Conservation (phyloP, 495 filamentous ascomycete species). For the Neurospora sp. region DNA sequence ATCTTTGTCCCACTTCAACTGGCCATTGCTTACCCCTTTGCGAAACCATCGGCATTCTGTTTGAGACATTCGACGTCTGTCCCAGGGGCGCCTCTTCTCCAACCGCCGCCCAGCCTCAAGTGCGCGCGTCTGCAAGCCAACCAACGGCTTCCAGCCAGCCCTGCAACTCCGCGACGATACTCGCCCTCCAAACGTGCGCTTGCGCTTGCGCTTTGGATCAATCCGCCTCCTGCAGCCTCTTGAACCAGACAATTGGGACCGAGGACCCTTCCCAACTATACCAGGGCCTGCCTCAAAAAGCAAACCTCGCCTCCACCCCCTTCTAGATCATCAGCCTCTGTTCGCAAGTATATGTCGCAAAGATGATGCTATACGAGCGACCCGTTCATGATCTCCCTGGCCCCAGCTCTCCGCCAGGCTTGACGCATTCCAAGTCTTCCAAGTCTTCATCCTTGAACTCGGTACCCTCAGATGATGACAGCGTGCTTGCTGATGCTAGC, state of each 20-base stretch:
- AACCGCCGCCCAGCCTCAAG: neutral
- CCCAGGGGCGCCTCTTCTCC: neutral
- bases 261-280: neutral
- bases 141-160: neutral
- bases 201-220: neutral
- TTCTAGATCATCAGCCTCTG: constrained; percentile 1
- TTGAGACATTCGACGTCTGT: neutral
- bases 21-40: neutral
- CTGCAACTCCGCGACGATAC: neutral
- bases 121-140: neutral
- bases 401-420: constrained; percentile 73
- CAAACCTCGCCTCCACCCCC: neutral
- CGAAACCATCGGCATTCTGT: neutral
- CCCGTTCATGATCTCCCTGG: constrained; percentile 38
- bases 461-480: constrained; percentile 57
- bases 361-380: constrained; percentile 49
- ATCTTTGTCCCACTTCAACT: neutral
- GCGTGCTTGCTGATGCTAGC: constrained; percentile 55
- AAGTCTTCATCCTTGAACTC: constrained; percentile 85
- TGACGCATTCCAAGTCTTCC: constrained; percentile 78
- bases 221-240: neutral
- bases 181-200: neutral
- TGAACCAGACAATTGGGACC: neutral
- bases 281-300: neutral
- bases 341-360: constrained; percentile 10